A percentile compares a stretch with the other conserved stretches of the same genome.
phyloP scores from a whole-genome alignment of 768 basidiomycete species.

The Tricholoma saponaceum region DNA sequence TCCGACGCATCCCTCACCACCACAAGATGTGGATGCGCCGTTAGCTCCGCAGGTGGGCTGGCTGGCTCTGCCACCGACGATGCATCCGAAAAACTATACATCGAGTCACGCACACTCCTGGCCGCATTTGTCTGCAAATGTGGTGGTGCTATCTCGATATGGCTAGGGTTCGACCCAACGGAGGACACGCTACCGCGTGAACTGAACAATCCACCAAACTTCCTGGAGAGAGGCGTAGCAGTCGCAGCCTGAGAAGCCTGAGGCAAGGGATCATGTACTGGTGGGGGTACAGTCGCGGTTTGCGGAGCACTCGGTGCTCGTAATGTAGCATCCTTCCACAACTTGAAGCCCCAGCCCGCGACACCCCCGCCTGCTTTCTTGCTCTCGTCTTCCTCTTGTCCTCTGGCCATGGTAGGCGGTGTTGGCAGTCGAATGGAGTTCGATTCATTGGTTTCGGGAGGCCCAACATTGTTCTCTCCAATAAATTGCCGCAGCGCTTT shows the following conservation, averaged over 20 bases:
- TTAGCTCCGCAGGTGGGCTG: constrained; percentile 44
- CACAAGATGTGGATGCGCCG: constrained; percentile 14
- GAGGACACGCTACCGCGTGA: constrained; percentile 51
- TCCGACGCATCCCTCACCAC: constrained; percentile 28
- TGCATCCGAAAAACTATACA: constrained; percentile 52
- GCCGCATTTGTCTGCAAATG: constrained; percentile 30
- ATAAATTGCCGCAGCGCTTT: constrained; percentile 82
- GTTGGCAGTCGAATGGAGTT: constrained; percentile 36
- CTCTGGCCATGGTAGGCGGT: constrained; percentile 35
- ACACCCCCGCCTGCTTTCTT: constrained; percentile 23
- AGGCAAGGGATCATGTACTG: constrained; percentile 21
- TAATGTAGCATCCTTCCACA: constrained; percentile 50
- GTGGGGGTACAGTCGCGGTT: constrained; percentile 23
- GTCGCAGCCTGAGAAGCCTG: constrained; percentile 27
- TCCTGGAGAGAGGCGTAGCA: constrained; percentile 51
- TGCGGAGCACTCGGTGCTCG: constrained; percentile 20
- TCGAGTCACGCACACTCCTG: constrained; percentile 32
- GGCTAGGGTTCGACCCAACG: constrained; percentile 3
- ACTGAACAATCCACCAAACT: constrained; percentile 69
- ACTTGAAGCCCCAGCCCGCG: constrained; percentile 65
- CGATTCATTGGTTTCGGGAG: constrained; percentile 11
- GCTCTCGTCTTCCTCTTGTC: constrained; percentile 29
- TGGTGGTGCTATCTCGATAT: constrained; percentile 15
- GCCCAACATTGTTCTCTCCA: constrained; percentile 65
- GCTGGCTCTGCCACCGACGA: constrained; percentile 58